These are phyloP conservation scores for Pholiota adiposa DNA, from an alignment of 1,284 basidiomycete species.

Conservation along the genomic window DNA sequence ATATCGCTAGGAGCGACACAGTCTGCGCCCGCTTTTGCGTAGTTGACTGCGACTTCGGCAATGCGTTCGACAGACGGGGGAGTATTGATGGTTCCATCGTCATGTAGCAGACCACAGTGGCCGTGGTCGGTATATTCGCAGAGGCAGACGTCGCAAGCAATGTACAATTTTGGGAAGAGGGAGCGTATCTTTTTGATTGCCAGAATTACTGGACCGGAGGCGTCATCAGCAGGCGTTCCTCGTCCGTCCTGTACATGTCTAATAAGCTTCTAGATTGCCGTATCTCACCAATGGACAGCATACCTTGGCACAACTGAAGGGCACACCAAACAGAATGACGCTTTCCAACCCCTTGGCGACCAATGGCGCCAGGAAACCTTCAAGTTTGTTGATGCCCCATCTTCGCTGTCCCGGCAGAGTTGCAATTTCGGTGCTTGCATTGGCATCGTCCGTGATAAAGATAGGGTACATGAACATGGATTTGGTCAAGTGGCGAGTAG, in stretches of 20 bases:
- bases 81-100: conserved; percentile 78
- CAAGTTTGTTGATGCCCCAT: conserved; percentile 95
- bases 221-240: conserved; percentile 91
- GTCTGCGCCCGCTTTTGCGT: conserved; percentile 94
- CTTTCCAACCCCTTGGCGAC: conserved; percentile 90
- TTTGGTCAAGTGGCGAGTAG: conserved; percentile 76
- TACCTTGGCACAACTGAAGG: conserved; percentile 84
- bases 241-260: conserved; percentile 64
- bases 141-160: conserved; percentile 97
- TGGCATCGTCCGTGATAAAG: conserved; percentile 92
- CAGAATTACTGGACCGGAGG: conserved; percentile 89
- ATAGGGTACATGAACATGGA: conserved; percentile 98
- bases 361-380: conserved; percentile 85
- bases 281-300: conserved; percentile 23
- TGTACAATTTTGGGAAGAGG: conserved; percentile 84
- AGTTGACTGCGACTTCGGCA: conserved; percentile 90
- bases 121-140: conserved; percentile 99
- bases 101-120: conserved; percentile 87
- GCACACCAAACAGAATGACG: conserved; percentile 97
- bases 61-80: conserved; percentile 83
- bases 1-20: conserved; percentile 99
- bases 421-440: conserved; percentile 78
- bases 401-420: conserved; percentile 86
- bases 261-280: neutral
- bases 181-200: conserved; percentile 81